Evolutionary conservation across 306 rosid genomes (phyloP).

Genomic region (Ammopiptanthus mongolicus): DNA sequence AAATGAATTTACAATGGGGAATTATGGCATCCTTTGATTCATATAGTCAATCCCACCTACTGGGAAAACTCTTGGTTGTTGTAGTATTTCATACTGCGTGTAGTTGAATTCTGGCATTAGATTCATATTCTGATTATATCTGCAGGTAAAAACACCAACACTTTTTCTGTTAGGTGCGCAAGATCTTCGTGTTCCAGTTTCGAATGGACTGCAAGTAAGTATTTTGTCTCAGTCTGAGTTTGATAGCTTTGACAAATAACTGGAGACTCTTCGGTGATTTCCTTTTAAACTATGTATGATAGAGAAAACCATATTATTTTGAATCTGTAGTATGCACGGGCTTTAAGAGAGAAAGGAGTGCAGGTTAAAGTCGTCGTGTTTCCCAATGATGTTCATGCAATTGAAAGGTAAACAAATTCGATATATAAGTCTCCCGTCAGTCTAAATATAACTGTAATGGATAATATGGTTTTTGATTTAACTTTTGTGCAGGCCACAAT

Average conservation of each 20-base stretch:
- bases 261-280: not conserved
- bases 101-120: slow-evolving; percentile 1
- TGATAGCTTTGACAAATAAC: not conserved
- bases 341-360: slow-evolving; percentile 76
- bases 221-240: not conserved
- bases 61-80: no score
- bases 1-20: no score
- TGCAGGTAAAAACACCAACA: slow-evolving; percentile 88
- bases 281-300: not conserved
- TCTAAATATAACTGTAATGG: not conserved
- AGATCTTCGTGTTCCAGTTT: slow-evolving; percentile 81
- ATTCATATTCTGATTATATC: slow-evolving; percentile 19
- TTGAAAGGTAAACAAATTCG: slow-evolving; percentile 59
- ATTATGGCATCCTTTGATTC: no score
- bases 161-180: slow-evolving; percentile 82
- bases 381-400: slow-evolving; percentile 71
- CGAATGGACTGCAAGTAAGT: slow-evolving; percentile 47
- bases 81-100: not conserved
- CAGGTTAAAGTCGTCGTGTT: slow-evolving; percentile 60
- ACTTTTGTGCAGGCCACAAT: slow-evolving; percentile 66
- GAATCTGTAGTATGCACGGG: slow-evolving; percentile 72
- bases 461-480: slow-evolving; percentile 10
- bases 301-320: slow-evolving; percentile 17
- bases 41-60: no score
- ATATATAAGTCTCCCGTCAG: not conserved